Base-by-base conservation (phyloP, 1,139 yeast species). In the Kodamaea alishanica region DNA sequence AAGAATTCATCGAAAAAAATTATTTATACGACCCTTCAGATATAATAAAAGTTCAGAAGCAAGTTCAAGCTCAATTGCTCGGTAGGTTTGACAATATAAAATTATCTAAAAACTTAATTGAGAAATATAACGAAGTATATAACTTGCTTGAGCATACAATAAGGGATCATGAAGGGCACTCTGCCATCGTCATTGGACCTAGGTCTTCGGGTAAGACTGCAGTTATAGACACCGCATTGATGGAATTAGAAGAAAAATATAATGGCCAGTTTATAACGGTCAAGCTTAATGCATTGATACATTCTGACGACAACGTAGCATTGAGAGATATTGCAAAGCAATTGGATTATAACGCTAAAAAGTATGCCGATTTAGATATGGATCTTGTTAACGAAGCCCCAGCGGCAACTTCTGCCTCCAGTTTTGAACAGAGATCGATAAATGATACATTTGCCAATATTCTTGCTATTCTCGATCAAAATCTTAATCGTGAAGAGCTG, bases 321-420 rank as follows among this genome's bases (percentile, higher is more conserved):
- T 74, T 92, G 8, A 73, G 92, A 38, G 94, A 88, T 48, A 84
- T 92, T 41, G 95, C 96, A 0, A 69, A 84, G 32, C 97, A 90
- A 58, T 63, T 92, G 37, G 95, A 86, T 48, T 53, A 63, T 42
- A 70, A 69, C 35, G 52, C 73, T 52, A 37, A 51, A 48, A 41
- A 36, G n/a, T 36, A 44, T 22, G 54, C 42, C 44, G 45, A 57
- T 6, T 46, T 49, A 6, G 46, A 42, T 3, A 30, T 42, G 4
- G 49, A 46, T 20, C 37, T 38, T 6, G 48, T 41, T 65, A 44
- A 49, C 7, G 54, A 53, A 20, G 50, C 52, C 5, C 48, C 54
- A 25, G 50, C 48, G 8, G 49, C 49, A 15, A 15, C 20, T 15
- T 15, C 20, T 15, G 20, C 4, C 20, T 15, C 20, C 10, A 48